Conservation (phyloP, 768 basidiomycete species). For the Tricholoma sp. region DNA sequence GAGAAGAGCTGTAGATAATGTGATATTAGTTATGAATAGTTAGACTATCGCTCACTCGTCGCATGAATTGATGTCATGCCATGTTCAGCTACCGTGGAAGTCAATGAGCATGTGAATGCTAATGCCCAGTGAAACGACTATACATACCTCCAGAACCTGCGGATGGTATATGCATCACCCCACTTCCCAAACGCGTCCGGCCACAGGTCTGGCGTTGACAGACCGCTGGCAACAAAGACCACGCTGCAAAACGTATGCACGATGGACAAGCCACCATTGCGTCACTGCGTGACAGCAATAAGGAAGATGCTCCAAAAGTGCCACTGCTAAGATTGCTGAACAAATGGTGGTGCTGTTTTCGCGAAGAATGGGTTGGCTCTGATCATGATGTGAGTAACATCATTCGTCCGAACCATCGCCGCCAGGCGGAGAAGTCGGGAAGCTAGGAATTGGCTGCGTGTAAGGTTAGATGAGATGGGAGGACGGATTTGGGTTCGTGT, state of each 20-base stretch:
- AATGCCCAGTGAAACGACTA: neutral
- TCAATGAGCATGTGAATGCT: too few relatives aligned
- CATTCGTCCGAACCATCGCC: neutral
- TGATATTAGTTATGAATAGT: too few relatives aligned
- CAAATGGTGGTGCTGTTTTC: neutral
- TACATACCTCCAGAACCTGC: constrained; percentile 32
- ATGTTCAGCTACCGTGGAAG: constrained; percentile 19
- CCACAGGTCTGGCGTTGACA: neutral
- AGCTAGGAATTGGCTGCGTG: neutral
- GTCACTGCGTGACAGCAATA: neutral
- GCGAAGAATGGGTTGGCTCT: neutral
- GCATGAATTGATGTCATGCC: constrained; percentile 29
- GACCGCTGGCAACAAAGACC: neutral
- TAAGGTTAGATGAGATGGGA: constrained; percentile 5
- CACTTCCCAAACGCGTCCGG: neutral
- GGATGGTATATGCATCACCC: too few relatives aligned
- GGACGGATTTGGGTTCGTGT: constrained; percentile 4
- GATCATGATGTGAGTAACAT: neutral
- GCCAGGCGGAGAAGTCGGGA: neutral
- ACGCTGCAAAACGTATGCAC: too few relatives aligned
- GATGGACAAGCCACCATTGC: neutral
- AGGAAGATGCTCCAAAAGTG: neutral
- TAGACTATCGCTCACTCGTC: neutral
- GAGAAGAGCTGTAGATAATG: constrained; percentile 15
- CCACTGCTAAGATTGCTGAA: neutral